Evolutionary conservation across 139 green algal species (phyloP), one percentile per base, ranked within the genome.

Genomic region (Chlorella vulgaris): DNA sequence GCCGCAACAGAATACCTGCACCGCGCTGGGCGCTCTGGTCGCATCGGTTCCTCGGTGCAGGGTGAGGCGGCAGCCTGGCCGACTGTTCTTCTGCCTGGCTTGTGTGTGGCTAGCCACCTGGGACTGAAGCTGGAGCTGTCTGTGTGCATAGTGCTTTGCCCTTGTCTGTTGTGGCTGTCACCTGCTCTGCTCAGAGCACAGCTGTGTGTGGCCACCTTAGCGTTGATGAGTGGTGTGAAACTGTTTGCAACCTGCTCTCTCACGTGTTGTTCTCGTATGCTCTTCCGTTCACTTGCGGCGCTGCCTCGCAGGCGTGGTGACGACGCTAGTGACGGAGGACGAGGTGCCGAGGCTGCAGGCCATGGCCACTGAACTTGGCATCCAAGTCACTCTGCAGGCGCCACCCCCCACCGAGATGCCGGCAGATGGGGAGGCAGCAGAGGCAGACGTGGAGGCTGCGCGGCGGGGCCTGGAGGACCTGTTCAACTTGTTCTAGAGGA

Each of bases 1-100:
- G 84, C 90, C 60, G 81, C 86, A 1, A 85, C 81, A 2, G 83
- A 94, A 36, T 98, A 98, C 83, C 81, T 97, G 58, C 94, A 98
- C 73, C 75, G 91, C 4, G 93, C 93, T 2, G 94, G 94, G 15
- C 86, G 94, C 7, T 89, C 90, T 1, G 94, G 93, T 0, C 81
- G 94, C 33, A 93, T 95, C 28, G 91, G 93, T 6, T 89, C 83
- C 38, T 83, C 76, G 24, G 85, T 78, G 15, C n/a, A 53, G 58
- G 78, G 79, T 83, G 77, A 13, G 68, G 18, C n/a, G 55, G 18
- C 5, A 21, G 55, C 28, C 55, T 31, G 22, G 55, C 22, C 29
- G 3, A 3, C 50, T 1, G 28, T 83, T 65, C 8, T 51, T 10
- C 29, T 2, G 6, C 35, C 22, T 55, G 50, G 40, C n/a, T n/a